These are phyloP conservation scores for Gonapodya sp. DNA, from an alignment of 192 early-diverging fungal species.

Conservation along the genomic window DNA sequence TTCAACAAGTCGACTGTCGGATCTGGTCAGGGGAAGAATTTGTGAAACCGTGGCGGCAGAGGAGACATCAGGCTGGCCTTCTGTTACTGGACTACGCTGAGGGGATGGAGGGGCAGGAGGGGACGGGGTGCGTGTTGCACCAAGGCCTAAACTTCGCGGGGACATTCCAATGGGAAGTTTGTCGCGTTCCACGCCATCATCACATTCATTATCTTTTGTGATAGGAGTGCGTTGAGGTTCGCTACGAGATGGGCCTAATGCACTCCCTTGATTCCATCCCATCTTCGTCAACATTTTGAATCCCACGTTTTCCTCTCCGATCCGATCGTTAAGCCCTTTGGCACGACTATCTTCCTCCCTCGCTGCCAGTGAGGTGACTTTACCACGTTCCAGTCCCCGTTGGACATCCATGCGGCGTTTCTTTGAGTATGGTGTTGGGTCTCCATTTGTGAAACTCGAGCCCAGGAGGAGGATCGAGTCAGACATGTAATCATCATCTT, in stretches of 20 bases:
- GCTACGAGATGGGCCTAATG: neutral
- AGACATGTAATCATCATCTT: neutral
- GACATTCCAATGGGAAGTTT: neutral
- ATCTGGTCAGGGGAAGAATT: neutral
- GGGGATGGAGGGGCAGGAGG: too few relatives aligned
- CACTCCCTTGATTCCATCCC: neutral
- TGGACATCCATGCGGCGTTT: neutral
- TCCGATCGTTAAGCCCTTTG: neutral
- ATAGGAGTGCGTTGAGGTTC: neutral
- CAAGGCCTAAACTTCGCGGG: neutral
- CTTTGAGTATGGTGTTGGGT: neutral
- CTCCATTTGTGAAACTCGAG: neutral
- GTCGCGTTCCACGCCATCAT: neutral
- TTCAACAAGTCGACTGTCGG: neutral
- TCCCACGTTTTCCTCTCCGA: neutral
- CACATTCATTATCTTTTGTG: neutral
- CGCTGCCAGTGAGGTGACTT: neutral
- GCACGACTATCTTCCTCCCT: neutral
- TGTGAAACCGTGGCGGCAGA: neutral
- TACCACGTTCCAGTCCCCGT: neutral
- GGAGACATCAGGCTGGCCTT: neutral
- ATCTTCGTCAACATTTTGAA: neutral
- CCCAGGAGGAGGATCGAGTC: neutral
- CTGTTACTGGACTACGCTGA: too few relatives aligned
- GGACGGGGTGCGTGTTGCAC: neutral